Evolutionary conservation across 805 yeast species (phyloP).

Genomic region (Candida easanensis): DNA sequence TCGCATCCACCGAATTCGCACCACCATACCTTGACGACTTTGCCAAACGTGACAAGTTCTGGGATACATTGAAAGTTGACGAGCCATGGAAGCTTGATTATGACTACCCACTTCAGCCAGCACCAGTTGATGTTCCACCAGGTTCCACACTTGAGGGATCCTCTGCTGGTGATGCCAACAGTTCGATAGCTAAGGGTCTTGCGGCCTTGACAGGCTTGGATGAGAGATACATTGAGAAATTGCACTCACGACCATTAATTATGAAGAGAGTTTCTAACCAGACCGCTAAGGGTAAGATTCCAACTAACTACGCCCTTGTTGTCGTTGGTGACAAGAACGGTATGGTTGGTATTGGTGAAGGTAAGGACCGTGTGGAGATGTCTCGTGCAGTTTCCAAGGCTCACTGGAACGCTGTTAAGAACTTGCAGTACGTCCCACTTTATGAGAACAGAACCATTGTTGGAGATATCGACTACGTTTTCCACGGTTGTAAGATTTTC

Average conservation of each 20-base stretch:
- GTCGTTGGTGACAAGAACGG: slow-evolving; percentile 94
- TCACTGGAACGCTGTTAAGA: slow-evolving; percentile 90
- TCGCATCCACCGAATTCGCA: slow-evolving; percentile 49
- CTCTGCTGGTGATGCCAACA: slow-evolving; percentile 20
- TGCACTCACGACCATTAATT: slow-evolving; percentile 64
- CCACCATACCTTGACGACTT: slow-evolving; percentile 74
- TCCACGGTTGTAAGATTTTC: slow-evolving; percentile 80
- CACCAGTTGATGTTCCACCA: slow-evolving; percentile 53
- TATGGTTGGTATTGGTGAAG: slow-evolving; percentile 93
- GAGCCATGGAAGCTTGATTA: slow-evolving; percentile 48
- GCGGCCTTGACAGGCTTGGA: slow-evolving; percentile 65
- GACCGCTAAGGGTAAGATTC: slow-evolving; percentile 89
- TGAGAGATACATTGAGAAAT: slow-evolving; percentile 54
- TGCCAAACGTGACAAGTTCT: slow-evolving; percentile 65
- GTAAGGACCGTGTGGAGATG: slow-evolving; percentile 78
- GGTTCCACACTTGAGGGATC: slow-evolving; percentile 37
- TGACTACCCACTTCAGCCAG: slow-evolving; percentile 53
- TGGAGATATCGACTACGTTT: slow-evolving; percentile 79
- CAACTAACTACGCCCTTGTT: slow-evolving; percentile 76
- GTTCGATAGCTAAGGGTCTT: slow-evolving; percentile 47
- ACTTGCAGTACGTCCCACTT: slow-evolving; percentile 76
- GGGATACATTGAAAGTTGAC: slow-evolving; percentile 59
- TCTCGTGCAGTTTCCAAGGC: slow-evolving; percentile 78
- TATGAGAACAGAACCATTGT: slow-evolving; percentile 88
- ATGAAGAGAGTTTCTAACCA: slow-evolving; percentile 84